Evolutionary conservation across 208 protist species (phyloP), one percentile per base, ranked within the genome.

Genomic region (Phytomonas francai): DNA sequence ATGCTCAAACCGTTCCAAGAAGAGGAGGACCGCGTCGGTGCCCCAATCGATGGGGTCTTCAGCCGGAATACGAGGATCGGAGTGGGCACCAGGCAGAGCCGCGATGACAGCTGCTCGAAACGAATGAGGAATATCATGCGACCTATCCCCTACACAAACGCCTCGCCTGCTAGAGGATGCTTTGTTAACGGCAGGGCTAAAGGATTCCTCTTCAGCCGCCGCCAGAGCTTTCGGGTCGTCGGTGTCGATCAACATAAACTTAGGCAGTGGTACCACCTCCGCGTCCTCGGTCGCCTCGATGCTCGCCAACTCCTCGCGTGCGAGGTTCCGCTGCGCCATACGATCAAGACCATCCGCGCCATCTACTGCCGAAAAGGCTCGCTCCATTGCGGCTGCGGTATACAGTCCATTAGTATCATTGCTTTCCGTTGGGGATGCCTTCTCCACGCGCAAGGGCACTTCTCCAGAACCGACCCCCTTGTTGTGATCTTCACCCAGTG

Each of bases 11-110:
- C 65, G 45, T 9, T 58, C 61, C 4, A 93, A 42, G 71, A 81
- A 93, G 6, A 63, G 12, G 33, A 95, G 63, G 36, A 95, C 70
- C 14, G 78, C 76, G 19, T 88, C 82, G 6, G 87, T 92, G 36
- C 16, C 65, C 87, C 89, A 95, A 16, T 84, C 42, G 14, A 87
- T 63, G 12, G 89, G 89, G 51, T 95, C 89, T 19, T 36, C 63
- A 30, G 77, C 71, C 0, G 89, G 83, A 12, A 94, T 56, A 0
- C 42, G 28, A 1, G 51, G 12, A 45, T 83, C 65, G 8, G 85
- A 85, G 68, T 94, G 88, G 1, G 68, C 59, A 16, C n/a, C 45
- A 34, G 79, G 65, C 30, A 77, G 68, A 29, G 75, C 34, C 5
- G 39, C 59, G 54, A 72, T 71, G 31, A 78, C 72, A 11, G 65